phyloP scores from a whole-genome alignment of 1,284 basidiomycete genomes.

The Porogramme epimiltina region DNA sequence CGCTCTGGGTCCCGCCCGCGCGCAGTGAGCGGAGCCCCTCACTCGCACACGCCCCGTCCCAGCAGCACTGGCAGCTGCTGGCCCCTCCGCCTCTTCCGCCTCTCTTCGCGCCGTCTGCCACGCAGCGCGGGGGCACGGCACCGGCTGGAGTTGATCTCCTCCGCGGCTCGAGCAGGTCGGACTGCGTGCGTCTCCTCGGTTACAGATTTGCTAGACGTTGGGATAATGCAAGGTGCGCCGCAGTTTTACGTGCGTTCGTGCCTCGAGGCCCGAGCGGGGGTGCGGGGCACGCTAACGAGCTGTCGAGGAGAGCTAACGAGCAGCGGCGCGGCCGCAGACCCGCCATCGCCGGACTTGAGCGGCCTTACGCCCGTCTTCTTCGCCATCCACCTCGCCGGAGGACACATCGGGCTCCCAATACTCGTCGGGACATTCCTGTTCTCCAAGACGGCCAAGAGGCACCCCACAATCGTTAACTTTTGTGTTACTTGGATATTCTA shows the following conservation, averaged over 20 bases:
- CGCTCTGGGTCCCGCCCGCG: background rate
- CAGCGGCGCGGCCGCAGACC: slow-evolving; percentile 9
- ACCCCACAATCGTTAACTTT: slow-evolving; percentile 37
- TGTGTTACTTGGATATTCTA: slow-evolving; percentile 54
- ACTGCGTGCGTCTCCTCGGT: slow-evolving; percentile 8
- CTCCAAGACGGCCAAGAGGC: slow-evolving; percentile 30
- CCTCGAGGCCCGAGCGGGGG: no score
- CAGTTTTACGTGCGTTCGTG: no score
- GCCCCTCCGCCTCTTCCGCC: slow-evolving; percentile 2
- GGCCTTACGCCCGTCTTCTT: slow-evolving; percentile 21
- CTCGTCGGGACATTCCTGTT: slow-evolving; percentile 32
- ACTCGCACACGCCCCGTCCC: slow-evolving; percentile 7
- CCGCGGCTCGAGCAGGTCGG: slow-evolving; percentile 1
- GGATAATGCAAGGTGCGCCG: slow-evolving; percentile 13
- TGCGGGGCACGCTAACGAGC: no score
- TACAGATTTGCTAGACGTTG: slow-evolving; percentile 5
- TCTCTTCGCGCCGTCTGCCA: background rate
- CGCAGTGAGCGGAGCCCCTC: slow-evolving; percentile 1
- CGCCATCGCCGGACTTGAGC: slow-evolving; percentile 15
- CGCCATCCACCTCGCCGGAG: slow-evolving; percentile 31
- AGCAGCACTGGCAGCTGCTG: slow-evolving; percentile 21
- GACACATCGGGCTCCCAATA: slow-evolving; percentile 35
- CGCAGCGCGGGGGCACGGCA: slow-evolving; percentile 1
- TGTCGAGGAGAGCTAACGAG: background rate
- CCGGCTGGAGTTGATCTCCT: slow-evolving; percentile 23